Percentiles rank a stretch among this genome's conserved stretches.
Evolutionary conservation across 495 filamentous ascomycete genomes (phyloP).

Genomic region (Aspergillus biplanus): DNA sequence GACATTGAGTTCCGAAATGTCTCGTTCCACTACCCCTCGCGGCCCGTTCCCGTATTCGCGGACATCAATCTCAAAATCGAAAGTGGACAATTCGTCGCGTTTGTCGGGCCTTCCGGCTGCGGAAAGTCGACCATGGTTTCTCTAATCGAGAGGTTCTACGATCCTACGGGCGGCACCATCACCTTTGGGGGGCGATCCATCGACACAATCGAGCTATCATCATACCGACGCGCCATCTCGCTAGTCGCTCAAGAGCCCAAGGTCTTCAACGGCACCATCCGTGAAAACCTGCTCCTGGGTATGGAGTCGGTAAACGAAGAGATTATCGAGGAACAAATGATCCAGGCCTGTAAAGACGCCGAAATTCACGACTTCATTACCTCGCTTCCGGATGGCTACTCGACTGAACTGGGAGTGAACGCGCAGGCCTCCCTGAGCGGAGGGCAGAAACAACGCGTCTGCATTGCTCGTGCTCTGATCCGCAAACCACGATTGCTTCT

Average conservation of each 20-base stretch:
- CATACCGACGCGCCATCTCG: slow-evolving; percentile 57
- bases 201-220: slow-evolving; percentile 37
- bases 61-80: slow-evolving; percentile 50
- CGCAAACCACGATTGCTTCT: slow-evolving; percentile 66
- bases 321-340: slow-evolving; percentile 50
- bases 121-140: slow-evolving; percentile 73
- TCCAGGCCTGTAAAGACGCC: slow-evolving; percentile 56
- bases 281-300: slow-evolving; percentile 63
- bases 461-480: slow-evolving; percentile 70
- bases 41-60: slow-evolving; percentile 54
- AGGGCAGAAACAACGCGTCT: slow-evolving; percentile 71
- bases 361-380: slow-evolving; percentile 62
- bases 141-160: slow-evolving; percentile 68
- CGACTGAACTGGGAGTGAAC: slow-evolving; percentile 29
- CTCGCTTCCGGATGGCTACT: slow-evolving; percentile 52
- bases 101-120: slow-evolving; percentile 73
- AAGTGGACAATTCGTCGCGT: slow-evolving; percentile 66
- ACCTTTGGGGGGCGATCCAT: slow-evolving; percentile 55
- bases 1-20: slow-evolving; percentile 51
- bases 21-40: slow-evolving; percentile 62
- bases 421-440: slow-evolving; percentile 63
- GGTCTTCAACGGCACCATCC: slow-evolving; percentile 65
- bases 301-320: slow-evolving; percentile 45
- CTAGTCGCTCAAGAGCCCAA: slow-evolving; percentile 67
- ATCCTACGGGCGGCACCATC: slow-evolving; percentile 55